Percentiles rank a stretch among this genome's conserved stretches.
Evolutionary conservation across 2,329 filamentous ascomycete species (phyloP).

Genomic region (Aureobasidium lini): DNA sequence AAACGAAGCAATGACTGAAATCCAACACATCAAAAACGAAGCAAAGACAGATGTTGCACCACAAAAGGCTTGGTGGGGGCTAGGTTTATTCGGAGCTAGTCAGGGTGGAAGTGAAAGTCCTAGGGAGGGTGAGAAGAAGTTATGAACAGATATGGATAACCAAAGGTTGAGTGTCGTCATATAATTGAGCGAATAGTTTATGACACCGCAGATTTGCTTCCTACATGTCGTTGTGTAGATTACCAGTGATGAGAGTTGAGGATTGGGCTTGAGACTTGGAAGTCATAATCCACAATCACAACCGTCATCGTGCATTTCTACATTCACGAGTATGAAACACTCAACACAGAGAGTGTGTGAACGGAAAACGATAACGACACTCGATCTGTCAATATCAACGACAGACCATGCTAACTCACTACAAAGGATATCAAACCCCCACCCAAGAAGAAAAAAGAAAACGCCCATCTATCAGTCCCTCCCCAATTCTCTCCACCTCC

Average conservation of each 20-base stretch:
- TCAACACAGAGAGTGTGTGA: too few species aligned
- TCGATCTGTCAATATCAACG: too few species aligned
- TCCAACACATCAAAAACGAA: background rate
- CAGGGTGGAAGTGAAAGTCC: conserved; percentile 14
- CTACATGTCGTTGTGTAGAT: too few species aligned
- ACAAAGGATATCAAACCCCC: conserved; percentile 5
- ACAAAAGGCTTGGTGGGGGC: conserved; percentile 15
- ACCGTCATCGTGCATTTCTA: too few species aligned
- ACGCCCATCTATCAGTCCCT: background rate
- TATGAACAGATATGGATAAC: background rate
- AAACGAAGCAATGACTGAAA: background rate
- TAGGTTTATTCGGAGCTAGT: conserved; percentile 9
- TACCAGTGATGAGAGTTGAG: too few species aligned
- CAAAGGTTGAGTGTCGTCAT: background rate
- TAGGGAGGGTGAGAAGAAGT: background rate
- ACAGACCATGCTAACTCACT: too few species aligned
- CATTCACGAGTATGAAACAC: too few species aligned
- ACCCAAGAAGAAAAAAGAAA: background rate
- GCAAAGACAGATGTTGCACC: conserved; percentile 12
- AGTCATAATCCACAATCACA: too few species aligned
- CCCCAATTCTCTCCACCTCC: too few species aligned
- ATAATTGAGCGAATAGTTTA: background rate
- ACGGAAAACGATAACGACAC: too few species aligned
- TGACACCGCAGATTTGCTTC: too few species aligned
- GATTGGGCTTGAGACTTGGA: too few species aligned